Base-by-base conservation (phyloP, 2,329 filamentous ascomycete species). In the Fusarium sacchari region DNA sequence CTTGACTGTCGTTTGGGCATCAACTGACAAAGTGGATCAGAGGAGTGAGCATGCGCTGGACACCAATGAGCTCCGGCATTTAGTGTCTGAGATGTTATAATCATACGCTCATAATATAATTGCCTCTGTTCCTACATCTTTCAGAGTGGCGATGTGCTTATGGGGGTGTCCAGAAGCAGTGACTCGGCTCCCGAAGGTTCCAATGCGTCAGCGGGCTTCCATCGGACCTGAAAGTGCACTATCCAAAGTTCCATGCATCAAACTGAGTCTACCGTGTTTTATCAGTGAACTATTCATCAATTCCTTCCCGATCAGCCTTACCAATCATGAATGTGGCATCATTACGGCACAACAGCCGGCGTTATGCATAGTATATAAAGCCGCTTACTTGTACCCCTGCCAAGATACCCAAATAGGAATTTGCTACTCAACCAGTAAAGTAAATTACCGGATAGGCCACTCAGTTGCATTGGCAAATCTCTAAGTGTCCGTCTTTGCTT, bases 81-180 rank as follows among this genome's bases (percentile, higher is more conserved):
- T 61, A 7, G 59, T 61, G 8, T 43, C 59, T 6, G 59, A 61
- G 37, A 61, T 61, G 59, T 24, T 61, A 10, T 61, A 43, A 17
- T 20, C 22, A 10, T 7, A 7, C 7, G 4, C 0, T 0, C 18
- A 26, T 24, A 15, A 26, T 6, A 24, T 7, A 17, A 15, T 7
- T 5, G 5, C 7, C 8, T 12, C 15, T 24, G 8, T 26, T 43
- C 28, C 7, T 34, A 5, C 17, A 32, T 24, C 2, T 4, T 9
- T 2, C 6, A 18, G 7, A 11, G 22, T 1, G 22, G 22, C 11
- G 14, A 24, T 17, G 5, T 15, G 17, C 8, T 37, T 6, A 22
- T 17, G 9, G 1, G 40, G 14, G 0, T 15, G 24, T 46, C 18
- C 6, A 20, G 24, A 26, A 46, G 43, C 5, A 9, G 12, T 20